Evolutionary conservation across 2,329 filamentous ascomycete species (phyloP).

Genomic region (Aspergillus fructus): DNA sequence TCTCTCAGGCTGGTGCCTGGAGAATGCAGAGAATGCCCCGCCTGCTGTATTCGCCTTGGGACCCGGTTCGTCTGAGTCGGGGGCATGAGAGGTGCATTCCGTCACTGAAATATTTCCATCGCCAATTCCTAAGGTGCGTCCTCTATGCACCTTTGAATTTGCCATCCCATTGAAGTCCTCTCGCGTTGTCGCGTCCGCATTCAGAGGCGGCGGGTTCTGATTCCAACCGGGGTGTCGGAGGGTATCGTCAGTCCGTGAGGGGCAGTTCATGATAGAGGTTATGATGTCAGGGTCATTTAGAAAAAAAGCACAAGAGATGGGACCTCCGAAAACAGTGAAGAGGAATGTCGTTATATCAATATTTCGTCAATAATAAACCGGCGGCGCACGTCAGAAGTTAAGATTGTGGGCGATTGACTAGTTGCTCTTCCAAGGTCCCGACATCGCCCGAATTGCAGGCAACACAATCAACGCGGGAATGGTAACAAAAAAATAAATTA

Average conservation of each 20-base stretch:
- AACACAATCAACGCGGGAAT: neutral
- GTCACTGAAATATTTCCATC: slow-evolving; percentile 26
- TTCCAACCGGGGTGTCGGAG: slow-evolving; percentile 57
- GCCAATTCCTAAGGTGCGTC: slow-evolving; percentile 25
- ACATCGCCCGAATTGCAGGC: neutral
- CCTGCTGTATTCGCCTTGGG: slow-evolving; percentile 25
- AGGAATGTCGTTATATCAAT: neutral
- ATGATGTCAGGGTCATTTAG: neutral
- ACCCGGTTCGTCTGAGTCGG: slow-evolving; percentile 22
- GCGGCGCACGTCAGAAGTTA: neutral
- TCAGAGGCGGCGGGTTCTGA: slow-evolving; percentile 59
- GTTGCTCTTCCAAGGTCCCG: neutral
- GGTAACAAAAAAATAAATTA: neutral
- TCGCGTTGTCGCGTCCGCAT: slow-evolving; percentile 61
- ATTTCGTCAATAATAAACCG: neutral
- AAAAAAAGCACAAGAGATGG: no score
- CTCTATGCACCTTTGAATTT: slow-evolving; percentile 55
- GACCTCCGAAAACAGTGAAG: neutral
- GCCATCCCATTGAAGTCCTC: slow-evolving; percentile 62
- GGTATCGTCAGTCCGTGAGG: slow-evolving; percentile 60
- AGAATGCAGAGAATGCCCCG: slow-evolving; percentile 30
- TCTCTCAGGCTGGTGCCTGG: slow-evolving; percentile 29
- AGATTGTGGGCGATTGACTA: neutral
- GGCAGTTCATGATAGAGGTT: slow-evolving; percentile 59
- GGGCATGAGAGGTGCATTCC: slow-evolving; percentile 21